phyloP scores from a whole-genome alignment of 805 yeast species.

The Suhomyces emberorum region DNA sequence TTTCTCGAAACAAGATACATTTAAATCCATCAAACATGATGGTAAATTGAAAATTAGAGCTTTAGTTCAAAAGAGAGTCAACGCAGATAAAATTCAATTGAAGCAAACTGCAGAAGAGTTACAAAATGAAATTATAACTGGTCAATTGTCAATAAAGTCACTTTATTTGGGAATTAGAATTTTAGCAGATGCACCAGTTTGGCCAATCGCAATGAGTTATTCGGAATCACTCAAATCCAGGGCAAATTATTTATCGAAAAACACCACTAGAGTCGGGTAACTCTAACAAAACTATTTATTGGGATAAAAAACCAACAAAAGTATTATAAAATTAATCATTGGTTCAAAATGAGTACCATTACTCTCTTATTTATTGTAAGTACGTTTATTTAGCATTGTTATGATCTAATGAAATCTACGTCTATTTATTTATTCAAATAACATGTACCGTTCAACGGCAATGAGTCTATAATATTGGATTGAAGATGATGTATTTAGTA shows the following conservation, averaged over 20 bases:
- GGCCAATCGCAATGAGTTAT: constrained; percentile 78
- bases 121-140: constrained; percentile 40
- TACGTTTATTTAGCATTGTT: too few relatives aligned
- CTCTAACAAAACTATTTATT: background rate
- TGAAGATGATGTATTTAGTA: too few relatives aligned
- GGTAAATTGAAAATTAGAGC: constrained; percentile 6
- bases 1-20: constrained; percentile 56
- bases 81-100: constrained; percentile 25
- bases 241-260: constrained; percentile 14
- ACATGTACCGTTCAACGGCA: too few relatives aligned
- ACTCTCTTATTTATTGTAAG: too few relatives aligned
- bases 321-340: too few relatives aligned
- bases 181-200: constrained; percentile 79
- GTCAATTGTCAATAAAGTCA: constrained; percentile 53
- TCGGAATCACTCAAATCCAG: constrained; percentile 76
- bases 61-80: constrained; percentile 11
- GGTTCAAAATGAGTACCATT: too few relatives aligned
- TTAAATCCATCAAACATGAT: constrained; percentile 32
- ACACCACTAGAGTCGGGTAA: background rate
- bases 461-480: too few relatives aligned
- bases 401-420: too few relatives aligned
- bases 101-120: constrained; percentile 40
- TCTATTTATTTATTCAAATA: too few relatives aligned
- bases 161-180: constrained; percentile 71
- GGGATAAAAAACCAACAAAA: background rate